Conservation (phyloP, 2,329 filamentous ascomycete species). For the Hypoxylon sp. region DNA sequence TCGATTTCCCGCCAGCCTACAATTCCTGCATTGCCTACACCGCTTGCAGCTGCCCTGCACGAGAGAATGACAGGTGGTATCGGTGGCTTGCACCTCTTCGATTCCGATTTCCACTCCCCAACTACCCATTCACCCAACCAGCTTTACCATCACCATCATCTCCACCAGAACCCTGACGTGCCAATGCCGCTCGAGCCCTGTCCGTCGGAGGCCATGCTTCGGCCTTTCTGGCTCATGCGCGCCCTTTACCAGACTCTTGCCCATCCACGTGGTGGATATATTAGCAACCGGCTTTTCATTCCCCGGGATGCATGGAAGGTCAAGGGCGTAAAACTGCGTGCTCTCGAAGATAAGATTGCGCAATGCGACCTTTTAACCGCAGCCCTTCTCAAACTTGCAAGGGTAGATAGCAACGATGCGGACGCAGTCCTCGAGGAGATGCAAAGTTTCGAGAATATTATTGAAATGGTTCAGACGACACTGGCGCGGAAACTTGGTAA, state of each 20-base stretch:
- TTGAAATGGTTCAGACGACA: slow-evolving; percentile 85
- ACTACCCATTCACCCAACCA: slow-evolving; percentile 71
- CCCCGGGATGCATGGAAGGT: slow-evolving; percentile 94
- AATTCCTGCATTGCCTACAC: slow-evolving; percentile 75
- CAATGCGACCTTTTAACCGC: slow-evolving; percentile 93
- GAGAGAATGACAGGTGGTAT: slow-evolving; percentile 68
- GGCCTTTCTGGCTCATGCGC: slow-evolving; percentile 98
- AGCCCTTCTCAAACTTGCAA: slow-evolving; percentile 83
- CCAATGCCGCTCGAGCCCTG: slow-evolving; percentile 90
- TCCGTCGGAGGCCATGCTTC: slow-evolving; percentile 86
- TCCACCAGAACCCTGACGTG: slow-evolving; percentile 61
- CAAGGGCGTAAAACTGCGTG: slow-evolving; percentile 91
- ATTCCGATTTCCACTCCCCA: slow-evolving; percentile 79
- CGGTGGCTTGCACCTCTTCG: slow-evolving; percentile 83
- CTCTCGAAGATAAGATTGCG: slow-evolving; percentile 91
- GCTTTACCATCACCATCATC: slow-evolving; percentile 67
- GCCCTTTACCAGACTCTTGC: slow-evolving; percentile 92
- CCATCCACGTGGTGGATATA: slow-evolving; percentile 90
- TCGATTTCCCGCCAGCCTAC: slow-evolving; percentile 64
- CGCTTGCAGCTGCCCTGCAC: slow-evolving; percentile 72
- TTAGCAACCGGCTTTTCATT: slow-evolving; percentile 92
- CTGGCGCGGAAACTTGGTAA: slow-evolving; percentile 88
- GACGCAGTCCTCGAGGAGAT: slow-evolving; percentile 95
- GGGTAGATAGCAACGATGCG: slow-evolving; percentile 89
- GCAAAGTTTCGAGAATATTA: slow-evolving; percentile 84